phyloP scores from a whole-genome alignment of 192 early-diverging fungal species.

The Coemansia sp. region DNA sequence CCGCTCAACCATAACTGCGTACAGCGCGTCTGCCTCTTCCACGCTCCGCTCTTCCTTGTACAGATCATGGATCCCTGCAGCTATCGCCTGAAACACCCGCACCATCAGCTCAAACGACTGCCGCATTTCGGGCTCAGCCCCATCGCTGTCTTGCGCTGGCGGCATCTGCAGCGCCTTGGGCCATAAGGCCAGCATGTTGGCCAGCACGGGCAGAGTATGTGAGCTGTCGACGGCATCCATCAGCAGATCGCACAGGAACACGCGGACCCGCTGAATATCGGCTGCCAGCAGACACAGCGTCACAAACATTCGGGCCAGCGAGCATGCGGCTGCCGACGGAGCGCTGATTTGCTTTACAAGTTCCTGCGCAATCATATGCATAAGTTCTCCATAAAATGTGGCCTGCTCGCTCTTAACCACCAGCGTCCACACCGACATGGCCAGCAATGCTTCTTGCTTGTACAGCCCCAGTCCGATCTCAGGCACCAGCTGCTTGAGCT shows the following conservation, averaged over 20 bases:
- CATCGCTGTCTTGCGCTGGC: neutral
- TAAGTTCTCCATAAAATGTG: conserved; percentile 22
- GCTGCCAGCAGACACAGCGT: conserved; percentile 29
- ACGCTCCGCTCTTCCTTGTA: conserved; percentile 38
- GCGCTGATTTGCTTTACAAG: conserved; percentile 18
- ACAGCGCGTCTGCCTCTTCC: conserved; percentile 40
- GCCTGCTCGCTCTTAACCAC: conserved; percentile 27
- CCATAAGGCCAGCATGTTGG: conserved; percentile 38
- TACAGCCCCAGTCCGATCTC: conserved; percentile 16
- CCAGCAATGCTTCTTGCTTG: conserved; percentile 18
- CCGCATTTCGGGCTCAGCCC: neutral
- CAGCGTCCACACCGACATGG: conserved; percentile 30
- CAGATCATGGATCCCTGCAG: conserved; percentile 46
- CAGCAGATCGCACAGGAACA: conserved; percentile 44
- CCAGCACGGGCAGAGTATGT: conserved; percentile 40
- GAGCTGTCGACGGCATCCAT: conserved; percentile 50
- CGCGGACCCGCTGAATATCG: conserved; percentile 41
- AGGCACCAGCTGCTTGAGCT: neutral
- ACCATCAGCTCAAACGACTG: conserved; percentile 28
- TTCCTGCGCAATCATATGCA: conserved; percentile 28
- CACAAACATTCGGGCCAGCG: conserved; percentile 42
- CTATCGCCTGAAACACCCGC: conserved; percentile 47
- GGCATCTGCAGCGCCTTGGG: conserved; percentile 32
- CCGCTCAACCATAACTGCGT: conserved; percentile 41
- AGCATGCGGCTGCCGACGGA: conserved; percentile 26